Evolutionary conservation across 306 rosid species (phyloP), one percentile per base, ranked within the genome.

Genomic region (Lathyrus aphaca): DNA sequence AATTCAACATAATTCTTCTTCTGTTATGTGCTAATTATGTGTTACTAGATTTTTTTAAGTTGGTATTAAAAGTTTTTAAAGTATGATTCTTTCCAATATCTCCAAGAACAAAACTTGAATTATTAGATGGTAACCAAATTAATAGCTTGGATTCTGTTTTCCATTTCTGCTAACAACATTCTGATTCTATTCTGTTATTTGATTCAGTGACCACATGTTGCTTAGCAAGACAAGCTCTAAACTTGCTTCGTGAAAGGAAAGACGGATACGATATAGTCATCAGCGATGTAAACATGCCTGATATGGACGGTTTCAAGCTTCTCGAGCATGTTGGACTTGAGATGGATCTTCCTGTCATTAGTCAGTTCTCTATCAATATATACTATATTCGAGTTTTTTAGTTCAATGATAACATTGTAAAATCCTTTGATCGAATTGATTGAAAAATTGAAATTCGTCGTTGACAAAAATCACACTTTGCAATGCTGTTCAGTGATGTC

Each of bases 281-380:
- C 78, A 95, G 99, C 6, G 99, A 95, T 64, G 99, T 95, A 3
- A 95, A 95, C 95, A 95, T 95, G 99, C 99, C 99, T 0, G 99
- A 95, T 83, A 95, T 95, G 99, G 99, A 95, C 40, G 99, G 99
- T n/a, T 95, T 95, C 74, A 95, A 86, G 60, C 99, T 95, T 46
- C 99, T 95, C 0, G 99, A 95, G 91, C 97, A 86, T 80, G 97
- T 95, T 51, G 99, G 99, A 68, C 92, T 95, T 37, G 99, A 95
- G 84, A 95, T 95, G 99, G 99, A 95, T 86, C 97, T 95, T 76
- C 99, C 99, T 14, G 96, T 95, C 42, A 91, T 91, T 6, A 95
- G 99, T 95, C 75, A 86, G 95, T 91, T 77, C 85, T 78, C 82
- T 83, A 57, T 73, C 79, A 57, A 74, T 66, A 74, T 65, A 43